phyloP scores from a whole-genome alignment of 2,329 filamentous ascomycete genomes.

The Cladosporium sp. region DNA sequence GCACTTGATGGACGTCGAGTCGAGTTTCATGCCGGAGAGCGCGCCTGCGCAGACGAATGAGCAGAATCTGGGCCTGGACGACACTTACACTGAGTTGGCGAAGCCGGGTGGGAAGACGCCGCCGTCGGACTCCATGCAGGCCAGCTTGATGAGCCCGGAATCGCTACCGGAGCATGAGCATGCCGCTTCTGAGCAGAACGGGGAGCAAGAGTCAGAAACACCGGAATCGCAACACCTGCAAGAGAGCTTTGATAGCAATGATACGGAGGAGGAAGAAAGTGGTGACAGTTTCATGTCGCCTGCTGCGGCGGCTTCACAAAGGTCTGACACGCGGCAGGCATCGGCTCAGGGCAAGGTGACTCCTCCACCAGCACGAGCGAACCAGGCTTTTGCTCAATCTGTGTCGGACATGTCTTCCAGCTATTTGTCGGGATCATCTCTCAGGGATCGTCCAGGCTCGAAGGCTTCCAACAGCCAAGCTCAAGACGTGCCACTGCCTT shows the following conservation, averaged over 20 bases:
- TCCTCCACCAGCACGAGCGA: neutral
- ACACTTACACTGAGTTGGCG: conserved; percentile 45
- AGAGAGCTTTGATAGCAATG: conserved; percentile 20
- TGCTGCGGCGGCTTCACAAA: conserved; percentile 14
- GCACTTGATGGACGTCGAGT: conserved; percentile 62
- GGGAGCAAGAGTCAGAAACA: conserved; percentile 7
- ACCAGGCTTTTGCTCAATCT: conserved; percentile 13
- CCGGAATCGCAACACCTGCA: conserved; percentile 21
- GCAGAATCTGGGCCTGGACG: conserved; percentile 41
- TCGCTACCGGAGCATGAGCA: neutral
- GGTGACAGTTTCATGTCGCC: conserved; percentile 14
- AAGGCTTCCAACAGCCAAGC: conserved; percentile 22
- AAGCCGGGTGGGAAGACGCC: conserved; percentile 19
- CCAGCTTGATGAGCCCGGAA: conserved; percentile 1
- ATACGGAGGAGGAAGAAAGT: conserved; percentile 10
- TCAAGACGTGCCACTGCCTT: conserved; percentile 16
- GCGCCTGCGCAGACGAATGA: conserved; percentile 37
- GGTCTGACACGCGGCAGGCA: conserved; percentile 1
- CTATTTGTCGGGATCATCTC: neutral
- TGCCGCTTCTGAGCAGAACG: neutral
- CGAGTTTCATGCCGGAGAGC: conserved; percentile 61
- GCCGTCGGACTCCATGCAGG: neutral
- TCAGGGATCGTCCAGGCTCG: conserved; percentile 21
- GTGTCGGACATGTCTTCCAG: conserved; percentile 12
- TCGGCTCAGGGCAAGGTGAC: neutral